These are phyloP conservation scores for Populus trichocarpa DNA, from an alignment of 441 rosid genomes.

Conservation along the genomic window DNA sequence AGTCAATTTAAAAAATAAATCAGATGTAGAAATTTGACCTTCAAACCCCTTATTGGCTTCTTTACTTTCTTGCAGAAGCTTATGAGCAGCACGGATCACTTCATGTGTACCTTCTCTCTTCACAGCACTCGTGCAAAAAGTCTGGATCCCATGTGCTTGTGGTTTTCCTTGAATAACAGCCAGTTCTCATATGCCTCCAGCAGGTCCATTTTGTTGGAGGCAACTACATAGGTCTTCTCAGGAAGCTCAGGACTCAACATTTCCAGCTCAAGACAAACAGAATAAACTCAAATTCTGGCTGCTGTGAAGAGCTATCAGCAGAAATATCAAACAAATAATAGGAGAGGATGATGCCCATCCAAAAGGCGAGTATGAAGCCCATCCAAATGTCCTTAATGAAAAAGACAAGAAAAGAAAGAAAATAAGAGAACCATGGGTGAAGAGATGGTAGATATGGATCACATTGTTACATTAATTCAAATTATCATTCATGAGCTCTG, in stretches of 20 bases:
- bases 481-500: not conserved
- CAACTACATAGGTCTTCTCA: constrained; percentile 77
- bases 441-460: not conserved
- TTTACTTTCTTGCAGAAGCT: constrained; percentile 52
- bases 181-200: constrained; percentile 75
- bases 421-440: not conserved
- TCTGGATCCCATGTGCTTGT: constrained; percentile 57
- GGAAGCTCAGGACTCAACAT: constrained; percentile 80
- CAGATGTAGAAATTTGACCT: constrained; percentile 40
- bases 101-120: constrained; percentile 68
- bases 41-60: constrained; percentile 45
- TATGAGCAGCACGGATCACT: constrained; percentile 63
- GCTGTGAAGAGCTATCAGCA: constrained; percentile 77
- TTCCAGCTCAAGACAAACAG: constrained; percentile 89
- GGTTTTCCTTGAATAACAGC: constrained; percentile 62
- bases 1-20: not conserved
- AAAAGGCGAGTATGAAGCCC: not conserved
- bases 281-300: constrained; percentile 85
- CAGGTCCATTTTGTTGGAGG: constrained; percentile 88
- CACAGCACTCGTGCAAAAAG: constrained; percentile 86
- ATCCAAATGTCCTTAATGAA: not conserved
- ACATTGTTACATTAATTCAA: not conserved
- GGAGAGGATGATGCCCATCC: not conserved
- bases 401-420: not conserved
- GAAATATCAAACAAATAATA: not conserved